Conservation (phyloP, 257 asterid genomes). For the Mitragyna speciosa region DNA sequence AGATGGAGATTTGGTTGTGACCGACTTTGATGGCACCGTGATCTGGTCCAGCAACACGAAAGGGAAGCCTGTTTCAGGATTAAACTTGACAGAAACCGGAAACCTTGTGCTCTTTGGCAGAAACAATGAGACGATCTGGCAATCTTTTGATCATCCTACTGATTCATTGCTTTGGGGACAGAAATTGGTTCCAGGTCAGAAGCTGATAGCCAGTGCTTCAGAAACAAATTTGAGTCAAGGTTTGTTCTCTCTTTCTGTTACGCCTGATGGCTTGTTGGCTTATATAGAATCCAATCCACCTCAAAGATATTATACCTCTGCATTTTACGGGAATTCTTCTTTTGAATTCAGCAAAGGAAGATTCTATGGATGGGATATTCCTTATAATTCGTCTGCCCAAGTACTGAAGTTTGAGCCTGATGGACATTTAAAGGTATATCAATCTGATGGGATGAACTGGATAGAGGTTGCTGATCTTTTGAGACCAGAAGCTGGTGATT, state of each 20-base stretch:
- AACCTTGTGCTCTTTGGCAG: conserved; percentile 20
- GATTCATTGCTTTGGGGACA: conserved; percentile 15
- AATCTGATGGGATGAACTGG: conserved; percentile 26
- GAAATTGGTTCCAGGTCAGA: conserved; percentile 1
- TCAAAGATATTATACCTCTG: not conserved
- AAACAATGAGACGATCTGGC: conserved; percentile 20
- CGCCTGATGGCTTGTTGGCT: not conserved
- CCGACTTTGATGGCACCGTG: conserved; percentile 4
- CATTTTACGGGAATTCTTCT: not conserved
- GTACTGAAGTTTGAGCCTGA: conserved; percentile 30
- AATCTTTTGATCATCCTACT: conserved; percentile 23
- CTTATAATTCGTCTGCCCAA: conserved; percentile 23
- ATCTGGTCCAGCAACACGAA: conserved; percentile 22
- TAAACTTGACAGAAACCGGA: conserved; percentile 21
- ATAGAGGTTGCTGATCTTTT: conserved; percentile 26
- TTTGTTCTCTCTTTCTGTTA: not conserved
- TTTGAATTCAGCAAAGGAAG: not conserved
- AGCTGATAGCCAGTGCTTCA: conserved; percentile 20
- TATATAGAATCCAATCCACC: conserved; percentile 19
- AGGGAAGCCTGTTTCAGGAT: conserved; percentile 14
- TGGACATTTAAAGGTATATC: conserved; percentile 35
- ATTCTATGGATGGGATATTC: conserved; percentile 1
- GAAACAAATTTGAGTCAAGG: conserved; percentile 14
- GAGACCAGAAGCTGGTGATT: conserved; percentile 16
- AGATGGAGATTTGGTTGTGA: conserved; percentile 5